These are phyloP conservation scores for Monsonia emarginata DNA, from an alignment of 441 rosid genomes.

Conservation along the genomic window DNA sequence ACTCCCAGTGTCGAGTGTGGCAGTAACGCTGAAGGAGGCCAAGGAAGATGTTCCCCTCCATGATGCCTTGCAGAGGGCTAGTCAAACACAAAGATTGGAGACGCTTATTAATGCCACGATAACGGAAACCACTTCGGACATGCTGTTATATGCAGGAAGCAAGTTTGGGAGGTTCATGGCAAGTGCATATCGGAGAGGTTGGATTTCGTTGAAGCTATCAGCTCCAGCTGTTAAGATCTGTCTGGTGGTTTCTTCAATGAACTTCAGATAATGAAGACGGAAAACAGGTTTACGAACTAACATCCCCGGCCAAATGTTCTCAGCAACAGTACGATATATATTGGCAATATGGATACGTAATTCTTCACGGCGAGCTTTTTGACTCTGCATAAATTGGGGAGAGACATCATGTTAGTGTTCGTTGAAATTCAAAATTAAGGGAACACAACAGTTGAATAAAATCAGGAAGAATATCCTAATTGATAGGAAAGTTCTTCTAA, in stretches of 20 bases:
- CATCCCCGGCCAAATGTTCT: conserved; percentile 95
- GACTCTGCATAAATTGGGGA: conserved; percentile 53
- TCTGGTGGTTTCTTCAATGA: conserved; percentile 80
- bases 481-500: not conserved
- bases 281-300: conserved; percentile 74
- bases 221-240: conserved; percentile 47
- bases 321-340: conserved; percentile 79
- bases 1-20: too few species aligned
- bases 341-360: conserved; percentile 77
- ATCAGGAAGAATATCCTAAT: not conserved
- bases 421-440: not conserved
- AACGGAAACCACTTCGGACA: too few species aligned
- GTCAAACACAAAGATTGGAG: too few species aligned
- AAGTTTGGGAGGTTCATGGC: too few species aligned
- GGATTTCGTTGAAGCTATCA: conserved; percentile 89
- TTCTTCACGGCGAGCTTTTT: conserved; percentile 92
- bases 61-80: too few species aligned
- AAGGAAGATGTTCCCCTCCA: too few species aligned
- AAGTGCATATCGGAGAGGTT: conserved; percentile 86
- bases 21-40: too few species aligned
- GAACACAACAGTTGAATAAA: conserved; percentile 4
- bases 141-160: too few species aligned
- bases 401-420: conserved; percentile 16
- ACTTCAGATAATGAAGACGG: conserved; percentile 84
- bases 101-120: too few species aligned